Evolutionary conservation across 202 grass and related monocot species (phyloP), one percentile per base, ranked within the genome.

Genomic region (Musa balbisiana): DNA sequence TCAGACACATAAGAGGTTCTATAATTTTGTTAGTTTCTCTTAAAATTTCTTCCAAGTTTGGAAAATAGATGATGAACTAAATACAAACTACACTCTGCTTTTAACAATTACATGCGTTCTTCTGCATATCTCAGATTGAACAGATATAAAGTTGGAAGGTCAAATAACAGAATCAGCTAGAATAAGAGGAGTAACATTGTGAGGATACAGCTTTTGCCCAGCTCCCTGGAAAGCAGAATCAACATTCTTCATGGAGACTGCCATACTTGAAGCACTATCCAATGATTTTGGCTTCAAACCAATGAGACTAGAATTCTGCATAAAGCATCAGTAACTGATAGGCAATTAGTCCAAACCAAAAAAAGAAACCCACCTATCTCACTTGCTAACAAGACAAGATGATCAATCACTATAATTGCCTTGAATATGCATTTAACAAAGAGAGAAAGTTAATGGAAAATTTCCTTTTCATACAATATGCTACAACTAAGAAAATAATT

Each of bases 131-230:
- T 22, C 9, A 53, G 15, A 64, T 17, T 26, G 52, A 56, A 4
- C 8, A 71, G 55, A 11, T n/a, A 73, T 2, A 64, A 51, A 53
- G 1, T 50, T 76, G 73, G 49, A 14, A 33, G 71, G 71, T 2
- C 70, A 70, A 23, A 65, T 73, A 52, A 14, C 3, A 81, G 25
- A 17, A 69, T 73, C 11, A 8, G 64, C 4, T 56, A 10, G 73
- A 53, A 43, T 17, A 63, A 51, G 26, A 60, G 17, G 16, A 62
- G 33, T 43, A 43, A 43, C 33, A 62, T 20, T 64, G 62, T 62
- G 87, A 94, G 87, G 83, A 99, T 99, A 99, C 89, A 85, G 87
- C 64, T 92, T 99, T 64, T 92, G 87, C 15, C 91, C 91, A 78
- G 85, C 87, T 33, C 91, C 96, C 2, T 82, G 85, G 75, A 99